phyloP scores from a whole-genome alignment of 176 grass and related monocot genomes.

The Lolium multiflorum region DNA sequence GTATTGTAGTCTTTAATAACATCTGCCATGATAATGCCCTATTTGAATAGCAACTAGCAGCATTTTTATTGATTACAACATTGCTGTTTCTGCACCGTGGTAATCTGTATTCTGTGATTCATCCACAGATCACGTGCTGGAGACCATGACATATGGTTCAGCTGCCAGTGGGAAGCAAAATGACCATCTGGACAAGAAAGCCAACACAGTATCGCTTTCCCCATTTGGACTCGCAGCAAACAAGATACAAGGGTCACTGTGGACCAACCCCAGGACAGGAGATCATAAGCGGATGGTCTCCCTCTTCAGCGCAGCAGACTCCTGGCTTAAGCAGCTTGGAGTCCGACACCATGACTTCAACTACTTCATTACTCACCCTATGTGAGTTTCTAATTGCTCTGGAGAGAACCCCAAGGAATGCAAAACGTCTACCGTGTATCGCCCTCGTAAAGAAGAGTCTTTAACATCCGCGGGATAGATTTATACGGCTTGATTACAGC shows the following conservation, averaged over 20 bases:
- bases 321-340: constrained; percentile 83
- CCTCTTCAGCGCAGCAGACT: constrained; percentile 69
- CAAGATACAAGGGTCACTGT: constrained; percentile 72
- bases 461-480: constrained; percentile 43
- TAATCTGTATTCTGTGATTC: constrained; percentile 34
- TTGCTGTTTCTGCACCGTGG: neutral
- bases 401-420: constrained; percentile 22
- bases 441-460: constrained; percentile 35
- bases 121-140: constrained; percentile 54
- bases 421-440: constrained; percentile 26
- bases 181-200: constrained; percentile 46
- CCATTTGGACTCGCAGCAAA: constrained; percentile 80
- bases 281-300: constrained; percentile 55
- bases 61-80: neutral
- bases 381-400: constrained; percentile 41
- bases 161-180: constrained; percentile 40
- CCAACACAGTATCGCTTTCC: constrained; percentile 52
- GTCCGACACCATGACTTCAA: constrained; percentile 89
- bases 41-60: neutral
- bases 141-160: constrained; percentile 39
- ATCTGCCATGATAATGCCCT: constrained; percentile 6
- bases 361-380: constrained; percentile 79
- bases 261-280: constrained; percentile 73
- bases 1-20: constrained; percentile 16
- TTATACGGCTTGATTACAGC: constrained; percentile 45